Evolutionary conservation across 2,329 filamentous ascomycete genomes (phyloP), one percentile per base, ranked within the genome.

Genomic region (Xylaria sp.): DNA sequence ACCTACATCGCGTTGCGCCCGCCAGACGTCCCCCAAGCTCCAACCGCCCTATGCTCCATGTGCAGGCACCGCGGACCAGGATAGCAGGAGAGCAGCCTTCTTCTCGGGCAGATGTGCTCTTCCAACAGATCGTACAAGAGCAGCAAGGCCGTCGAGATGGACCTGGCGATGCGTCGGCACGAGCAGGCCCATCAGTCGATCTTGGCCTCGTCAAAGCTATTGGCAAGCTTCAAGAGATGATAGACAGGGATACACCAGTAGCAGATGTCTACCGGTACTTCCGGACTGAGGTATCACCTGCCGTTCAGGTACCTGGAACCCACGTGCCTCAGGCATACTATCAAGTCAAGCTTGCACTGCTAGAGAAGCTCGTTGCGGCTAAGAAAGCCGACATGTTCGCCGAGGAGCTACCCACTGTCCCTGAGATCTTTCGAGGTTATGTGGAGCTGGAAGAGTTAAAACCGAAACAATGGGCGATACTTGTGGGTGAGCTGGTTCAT

Each of bases 381-480:
- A 82, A 82, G 68, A 72, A 75, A 48, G 66, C 66, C 1, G 75
- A 80, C 63, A 79, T 80, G 43, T 69, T 74, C 12, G 72, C 74
- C 2, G 62, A 71, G 18, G 64, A 68, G 2, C 76, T 84, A 52
- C 82, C 82, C 4, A 75, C 78, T 25, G 77, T 82, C n/a, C 74
- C 80, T 36, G 78, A 80, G 15, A 81, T 83, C 55, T 81, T 79
- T 36, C 77, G 79, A 60, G 68, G 79, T 36, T 78, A 79, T 61
- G 73, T 78, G 15, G 79, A 82, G 60, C 72, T 82, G 7, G 78
- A 75, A 52, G 71, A 79, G 10, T 68, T 84, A 41, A 72, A 72
- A 25, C 78, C 80, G 1, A 58, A 67, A 25, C 69, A 73, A 18
- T 84, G 82, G 82, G 69, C 72, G 31, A 64, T 51, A 13, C 73